Evolutionary conservation across 306 rosid species (phyloP).

Genomic region (Pyrus betulifolia): DNA sequence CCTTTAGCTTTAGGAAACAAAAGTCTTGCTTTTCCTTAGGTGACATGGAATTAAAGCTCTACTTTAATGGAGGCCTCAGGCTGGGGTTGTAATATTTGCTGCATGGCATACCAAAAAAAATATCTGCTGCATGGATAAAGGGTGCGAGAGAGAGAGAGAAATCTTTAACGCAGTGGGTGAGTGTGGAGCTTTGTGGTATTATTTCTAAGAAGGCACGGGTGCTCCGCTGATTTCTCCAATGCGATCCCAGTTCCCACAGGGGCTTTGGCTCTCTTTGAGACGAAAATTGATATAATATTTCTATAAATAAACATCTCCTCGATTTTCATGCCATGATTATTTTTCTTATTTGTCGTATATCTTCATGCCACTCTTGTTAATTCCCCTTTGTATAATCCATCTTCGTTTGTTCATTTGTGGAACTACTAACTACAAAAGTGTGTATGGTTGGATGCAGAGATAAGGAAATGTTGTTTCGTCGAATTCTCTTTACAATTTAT

Average conservation of each 20-base stretch:
- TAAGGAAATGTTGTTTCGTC: neutral
- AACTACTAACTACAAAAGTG: too few relatives aligned
- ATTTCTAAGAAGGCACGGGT: slow-evolving; percentile 87
- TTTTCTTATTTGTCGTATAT: neutral
- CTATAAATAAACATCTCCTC: neutral
- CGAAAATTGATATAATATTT: neutral
- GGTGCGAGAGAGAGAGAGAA: neutral
- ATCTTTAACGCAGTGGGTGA: neutral
- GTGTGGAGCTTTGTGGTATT: slow-evolving; percentile 5
- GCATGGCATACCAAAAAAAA: neutral
- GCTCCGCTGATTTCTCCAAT: slow-evolving; percentile 94
- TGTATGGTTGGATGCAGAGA: too few relatives aligned
- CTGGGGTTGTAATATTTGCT: neutral
- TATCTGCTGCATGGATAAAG: neutral
- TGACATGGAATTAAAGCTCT: neutral
- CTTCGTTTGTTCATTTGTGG: neutral
- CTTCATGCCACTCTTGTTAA: neutral
- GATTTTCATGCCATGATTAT: neutral
- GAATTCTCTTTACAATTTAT: neutral
- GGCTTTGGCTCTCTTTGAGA: neutral
- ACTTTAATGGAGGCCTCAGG: neutral
- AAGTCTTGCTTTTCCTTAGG: neutral
- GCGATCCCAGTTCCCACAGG: slow-evolving; percentile 41
- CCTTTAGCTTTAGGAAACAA: neutral
- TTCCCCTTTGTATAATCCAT: too few relatives aligned